Percentiles rank a stretch among this genome's conserved stretches.
Evolutionary conservation across 2,329 filamentous ascomycete species (phyloP).

Genomic region (Chaetomium globosum): DNA sequence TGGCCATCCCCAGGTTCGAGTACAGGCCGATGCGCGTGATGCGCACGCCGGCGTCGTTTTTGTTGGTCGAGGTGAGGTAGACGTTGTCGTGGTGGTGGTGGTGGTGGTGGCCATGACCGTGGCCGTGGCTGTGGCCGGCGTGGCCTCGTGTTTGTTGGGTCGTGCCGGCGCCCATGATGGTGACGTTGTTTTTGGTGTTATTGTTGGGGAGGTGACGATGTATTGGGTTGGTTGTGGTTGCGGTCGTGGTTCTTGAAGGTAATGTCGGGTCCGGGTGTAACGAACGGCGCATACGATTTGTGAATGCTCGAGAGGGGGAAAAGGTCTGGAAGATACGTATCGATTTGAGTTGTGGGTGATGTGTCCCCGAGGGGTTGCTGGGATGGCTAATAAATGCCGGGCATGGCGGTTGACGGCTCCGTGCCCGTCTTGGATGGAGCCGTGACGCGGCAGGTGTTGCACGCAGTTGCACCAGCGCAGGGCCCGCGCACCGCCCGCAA

Average conservation of each 20-base stretch:
- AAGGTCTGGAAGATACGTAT: constrained; percentile 40
- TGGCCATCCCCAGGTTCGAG: constrained; percentile 90
- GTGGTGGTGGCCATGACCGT: constrained; percentile 66
- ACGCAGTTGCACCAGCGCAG: constrained; percentile 28
- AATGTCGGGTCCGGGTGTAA: constrained; percentile 26
- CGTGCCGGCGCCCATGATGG: constrained; percentile 33
- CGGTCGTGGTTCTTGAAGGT: constrained; percentile 10
- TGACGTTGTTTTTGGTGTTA: constrained; percentile 11
- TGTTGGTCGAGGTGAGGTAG: constrained; percentile 79
- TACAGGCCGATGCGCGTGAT: constrained; percentile 88
- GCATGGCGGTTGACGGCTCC: constrained; percentile 32
- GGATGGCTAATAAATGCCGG: constrained; percentile 33
- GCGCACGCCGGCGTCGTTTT: constrained; percentile 87
- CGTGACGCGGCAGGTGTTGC: constrained; percentile 30
- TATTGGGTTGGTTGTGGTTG: constrained; percentile 7
- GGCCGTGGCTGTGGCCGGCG: constrained; percentile 49
- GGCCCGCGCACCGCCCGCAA: constrained; percentile 27
- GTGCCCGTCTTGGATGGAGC: constrained; percentile 33
- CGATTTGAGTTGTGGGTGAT: constrained; percentile 39
- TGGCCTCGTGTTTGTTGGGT: constrained; percentile 59
- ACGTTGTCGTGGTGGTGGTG: constrained; percentile 85
- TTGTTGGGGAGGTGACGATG: constrained; percentile 39
- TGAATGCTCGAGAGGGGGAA: constrained; percentile 34
- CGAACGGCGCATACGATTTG: constrained; percentile 32
- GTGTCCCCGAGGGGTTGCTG: constrained; percentile 39